Evolutionary conservation across 805 yeast species (phyloP).

Genomic region (Yarrowia sp.): DNA sequence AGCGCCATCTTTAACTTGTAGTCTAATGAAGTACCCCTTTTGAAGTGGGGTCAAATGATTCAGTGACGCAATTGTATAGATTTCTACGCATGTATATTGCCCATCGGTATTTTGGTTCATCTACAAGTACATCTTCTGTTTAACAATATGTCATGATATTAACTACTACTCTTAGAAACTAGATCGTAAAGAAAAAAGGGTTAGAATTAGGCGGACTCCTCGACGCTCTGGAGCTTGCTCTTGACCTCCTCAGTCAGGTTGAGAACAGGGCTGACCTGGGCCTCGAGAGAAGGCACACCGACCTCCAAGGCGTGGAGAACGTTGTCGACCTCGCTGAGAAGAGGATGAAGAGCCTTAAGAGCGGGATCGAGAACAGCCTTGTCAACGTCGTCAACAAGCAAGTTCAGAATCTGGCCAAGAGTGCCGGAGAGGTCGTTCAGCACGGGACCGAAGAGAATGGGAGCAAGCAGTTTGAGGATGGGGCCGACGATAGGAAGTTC

Average conservation of each 20-base stretch:
- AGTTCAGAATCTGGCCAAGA: conserved; percentile 4
- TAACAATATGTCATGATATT: background rate
- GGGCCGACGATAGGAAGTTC: conserved; percentile 22
- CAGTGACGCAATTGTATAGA: no score
- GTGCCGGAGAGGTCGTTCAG: background rate
- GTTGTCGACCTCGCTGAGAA: background rate
- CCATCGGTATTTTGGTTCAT: no score
- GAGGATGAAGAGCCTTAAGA: background rate
- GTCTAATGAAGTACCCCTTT: background rate
- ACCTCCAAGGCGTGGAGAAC: background rate
- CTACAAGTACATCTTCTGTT: no score
- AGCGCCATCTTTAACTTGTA: background rate
- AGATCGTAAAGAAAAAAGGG: background rate
- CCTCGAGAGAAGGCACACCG: background rate
- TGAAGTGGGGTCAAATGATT: no score
- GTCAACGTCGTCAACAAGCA: conserved; percentile 34
- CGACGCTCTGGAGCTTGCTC: background rate
- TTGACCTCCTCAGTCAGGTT: background rate
- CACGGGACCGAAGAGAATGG: conserved; percentile 16
- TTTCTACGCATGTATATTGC: no score
- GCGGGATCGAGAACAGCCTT: conserved; percentile 8
- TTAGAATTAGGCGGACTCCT: background rate
- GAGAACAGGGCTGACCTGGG: background rate
- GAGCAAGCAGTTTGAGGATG: background rate
- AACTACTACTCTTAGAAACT: background rate